Evolutionary conservation across 441 rosid genomes (phyloP), one percentile per base, ranked within the genome.

Genomic region (Eruca vesicaria): DNA sequence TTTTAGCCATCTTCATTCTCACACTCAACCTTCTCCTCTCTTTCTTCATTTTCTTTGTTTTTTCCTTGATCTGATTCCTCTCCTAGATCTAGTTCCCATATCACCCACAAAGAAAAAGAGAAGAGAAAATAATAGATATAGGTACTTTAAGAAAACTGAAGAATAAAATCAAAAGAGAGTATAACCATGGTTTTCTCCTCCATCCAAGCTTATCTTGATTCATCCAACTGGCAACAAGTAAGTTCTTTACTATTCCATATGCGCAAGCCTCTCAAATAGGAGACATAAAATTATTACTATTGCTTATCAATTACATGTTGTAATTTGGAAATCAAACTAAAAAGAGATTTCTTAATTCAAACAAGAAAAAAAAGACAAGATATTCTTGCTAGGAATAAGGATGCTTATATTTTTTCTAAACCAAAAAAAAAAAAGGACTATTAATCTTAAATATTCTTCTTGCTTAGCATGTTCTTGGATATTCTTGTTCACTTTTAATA

Each of bases 221-320:
- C 98, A 78, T 79, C 90, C 87, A 89, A 90, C 87, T 94, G 99
- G 99, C 98, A 89, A 70, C 98, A 88, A 81, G 94, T 87, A 84
- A 76, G 88, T 68, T 9, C 73, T 81, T 73, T 77, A 67, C 66
- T 66, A 59, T 33, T 57, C 62, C 8, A 29, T 5, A 60, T 60
- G 8, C 38, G 12, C 33, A 57, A 6, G 48, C 56, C 38, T 32
- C 55, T 69, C 29, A 35, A 26, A 7, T 55, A 11, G 36, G 9
- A 33, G n/a, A 11, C n/a, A 36, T 7, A 8, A 18, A 6, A 9
- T 41, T 43, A 9, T 41, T 43, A 8, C 7, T 45, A 32, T 64
- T 56, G 35, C 16, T 67, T 66, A 56, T 9, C 10, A 65, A 9
- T 21, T 23, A 67, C 33, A 68, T 67, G 73, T 68, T 68, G 56